Percentiles rank a stretch among this genome's conserved stretches.
Conservation (phyloP, 768 basidiomycete species). For the Rhodotorula toruloides region DNA sequence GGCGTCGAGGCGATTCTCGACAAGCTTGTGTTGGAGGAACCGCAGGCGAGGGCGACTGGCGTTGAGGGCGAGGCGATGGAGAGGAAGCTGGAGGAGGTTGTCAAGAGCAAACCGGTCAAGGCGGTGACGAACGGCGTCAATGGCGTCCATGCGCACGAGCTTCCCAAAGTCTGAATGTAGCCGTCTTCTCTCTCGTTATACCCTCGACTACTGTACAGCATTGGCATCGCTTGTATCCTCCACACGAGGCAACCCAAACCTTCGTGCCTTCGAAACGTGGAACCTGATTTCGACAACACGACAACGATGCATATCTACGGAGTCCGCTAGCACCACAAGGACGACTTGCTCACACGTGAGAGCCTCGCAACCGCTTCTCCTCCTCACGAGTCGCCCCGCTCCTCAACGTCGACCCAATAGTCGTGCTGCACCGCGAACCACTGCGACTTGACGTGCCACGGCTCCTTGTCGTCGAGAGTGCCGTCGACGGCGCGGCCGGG, state of each 20-base stretch:
- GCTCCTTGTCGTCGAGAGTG: not conserved
- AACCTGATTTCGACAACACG: too few relatives aligned
- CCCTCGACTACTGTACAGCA: too few relatives aligned
- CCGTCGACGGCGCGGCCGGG: not conserved
- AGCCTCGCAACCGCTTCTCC: too few relatives aligned
- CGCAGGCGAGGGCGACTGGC: slow-evolving; percentile 9
- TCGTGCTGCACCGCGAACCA: not conserved
- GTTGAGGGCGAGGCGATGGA: slow-evolving; percentile 9
- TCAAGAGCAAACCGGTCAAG: not conserved
- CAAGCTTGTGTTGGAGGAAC: slow-evolving; percentile 25
- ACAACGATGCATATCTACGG: too few relatives aligned
- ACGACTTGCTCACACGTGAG: too few relatives aligned
- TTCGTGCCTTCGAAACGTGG: too few relatives aligned
- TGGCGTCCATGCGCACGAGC: not conserved
- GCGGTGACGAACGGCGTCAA: not conserved
- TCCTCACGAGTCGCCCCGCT: not conserved
- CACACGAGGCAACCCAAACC: too few relatives aligned
- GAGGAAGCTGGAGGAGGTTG: not conserved
- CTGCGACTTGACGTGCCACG: not conserved
- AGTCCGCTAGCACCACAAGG: too few relatives aligned
- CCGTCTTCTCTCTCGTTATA: not conserved
- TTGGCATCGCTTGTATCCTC: too few relatives aligned
- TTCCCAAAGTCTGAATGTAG: not conserved
- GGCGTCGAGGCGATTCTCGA: slow-evolving; percentile 38
- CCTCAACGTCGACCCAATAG: not conserved